phyloP scores from a whole-genome alignment of 805 yeast species.

The Candida odintsovae region DNA sequence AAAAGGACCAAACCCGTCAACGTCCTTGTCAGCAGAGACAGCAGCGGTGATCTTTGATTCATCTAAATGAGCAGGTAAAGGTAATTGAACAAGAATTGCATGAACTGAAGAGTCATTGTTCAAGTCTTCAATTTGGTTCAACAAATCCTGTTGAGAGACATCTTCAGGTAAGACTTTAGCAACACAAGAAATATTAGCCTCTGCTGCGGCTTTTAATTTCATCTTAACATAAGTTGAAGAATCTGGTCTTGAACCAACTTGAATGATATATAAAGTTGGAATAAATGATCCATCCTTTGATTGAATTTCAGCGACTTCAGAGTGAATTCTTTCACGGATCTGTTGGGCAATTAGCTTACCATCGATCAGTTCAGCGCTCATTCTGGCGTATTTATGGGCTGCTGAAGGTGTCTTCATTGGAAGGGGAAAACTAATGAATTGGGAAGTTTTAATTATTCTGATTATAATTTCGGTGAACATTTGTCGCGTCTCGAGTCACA shows the following conservation, averaged over 20 bases:
- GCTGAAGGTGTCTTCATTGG: neutral
- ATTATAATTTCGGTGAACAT: too few species aligned
- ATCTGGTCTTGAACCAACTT: constrained; percentile 88
- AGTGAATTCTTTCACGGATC: constrained; percentile 45
- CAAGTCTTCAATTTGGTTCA: constrained; percentile 47
- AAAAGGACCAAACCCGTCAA: constrained; percentile 76
- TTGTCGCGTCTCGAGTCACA: too few species aligned
- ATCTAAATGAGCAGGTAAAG: constrained; percentile 65
- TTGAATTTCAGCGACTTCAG: constrained; percentile 43
- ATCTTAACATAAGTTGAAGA: constrained; percentile 87
- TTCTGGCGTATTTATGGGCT: constrained; percentile 1
- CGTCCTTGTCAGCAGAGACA: constrained; percentile 65
- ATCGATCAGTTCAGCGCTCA: constrained; percentile 37
- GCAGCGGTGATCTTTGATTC: constrained; percentile 63
- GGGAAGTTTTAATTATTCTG: too few species aligned
- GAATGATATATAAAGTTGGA: constrained; percentile 77
- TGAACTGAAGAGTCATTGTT: constrained; percentile 58
- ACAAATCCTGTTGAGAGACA: constrained; percentile 49
- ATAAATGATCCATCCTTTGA: constrained; percentile 42
- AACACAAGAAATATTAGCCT: constrained; percentile 58
- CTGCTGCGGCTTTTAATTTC: constrained; percentile 73
- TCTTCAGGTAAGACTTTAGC: constrained; percentile 53
- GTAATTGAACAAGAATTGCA: constrained; percentile 73
- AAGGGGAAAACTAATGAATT: too few species aligned
- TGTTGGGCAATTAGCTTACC: constrained; percentile 51